Conservation (phyloP, 176 grass and related monocot genomes). For the Triticum timopheevii region DNA sequence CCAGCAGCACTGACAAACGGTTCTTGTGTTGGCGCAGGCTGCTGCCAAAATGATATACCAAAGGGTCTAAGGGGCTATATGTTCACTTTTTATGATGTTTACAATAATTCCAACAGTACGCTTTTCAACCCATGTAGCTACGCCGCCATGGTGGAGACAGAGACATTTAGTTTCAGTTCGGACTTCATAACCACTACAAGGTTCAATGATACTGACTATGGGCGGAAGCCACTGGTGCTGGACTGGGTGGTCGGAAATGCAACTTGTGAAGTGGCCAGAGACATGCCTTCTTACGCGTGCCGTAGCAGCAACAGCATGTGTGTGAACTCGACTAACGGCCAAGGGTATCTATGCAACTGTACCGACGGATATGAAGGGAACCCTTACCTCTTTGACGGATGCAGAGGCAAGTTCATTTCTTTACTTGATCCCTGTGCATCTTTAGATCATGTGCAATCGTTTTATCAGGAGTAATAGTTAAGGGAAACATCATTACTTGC, state of each 20-base stretch:
- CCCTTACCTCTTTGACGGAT: neutral
- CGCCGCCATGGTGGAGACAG: neutral
- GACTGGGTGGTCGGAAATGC: constrained; percentile 31
- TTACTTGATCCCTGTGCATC: neutral
- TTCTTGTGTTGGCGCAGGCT: neutral
- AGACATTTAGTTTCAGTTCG: neutral
- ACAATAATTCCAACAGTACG: neutral
- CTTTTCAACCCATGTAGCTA: constrained; percentile 24
- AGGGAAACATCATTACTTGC: neutral
- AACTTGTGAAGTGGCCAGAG: neutral
- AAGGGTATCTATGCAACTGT: constrained; percentile 9
- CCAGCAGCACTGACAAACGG: neutral
- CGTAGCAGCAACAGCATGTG: neutral
- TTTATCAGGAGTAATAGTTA: neutral
- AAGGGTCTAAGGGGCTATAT: neutral
- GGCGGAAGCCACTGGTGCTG: constrained; percentile 6
- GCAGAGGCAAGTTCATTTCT: neutral
- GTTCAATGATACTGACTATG: constrained; percentile 7
- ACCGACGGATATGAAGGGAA: neutral
- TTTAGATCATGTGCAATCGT: neutral
- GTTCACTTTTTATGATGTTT: neutral
- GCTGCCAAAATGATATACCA: neutral
- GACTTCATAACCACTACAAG: constrained; percentile 19
- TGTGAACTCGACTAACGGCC: neutral
- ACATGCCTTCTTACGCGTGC: neutral